phyloP scores from a whole-genome alignment of 139 green algal species.

The Tetraselmis chui region DNA sequence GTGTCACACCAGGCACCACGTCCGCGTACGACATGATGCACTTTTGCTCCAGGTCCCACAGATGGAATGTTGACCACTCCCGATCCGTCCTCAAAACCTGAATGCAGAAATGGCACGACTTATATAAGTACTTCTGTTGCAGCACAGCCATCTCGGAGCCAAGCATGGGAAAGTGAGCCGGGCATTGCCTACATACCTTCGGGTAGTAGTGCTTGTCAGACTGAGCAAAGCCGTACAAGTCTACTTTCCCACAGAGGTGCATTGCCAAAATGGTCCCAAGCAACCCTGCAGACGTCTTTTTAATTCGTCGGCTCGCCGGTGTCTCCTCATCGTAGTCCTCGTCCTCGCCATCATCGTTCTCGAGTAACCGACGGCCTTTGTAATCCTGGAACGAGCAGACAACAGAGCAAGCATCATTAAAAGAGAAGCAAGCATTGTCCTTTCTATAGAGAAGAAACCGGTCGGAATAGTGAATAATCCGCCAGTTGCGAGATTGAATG shows the following conservation, averaged over 20 bases:
- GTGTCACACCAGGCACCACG: neutral
- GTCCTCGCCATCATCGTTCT: neutral
- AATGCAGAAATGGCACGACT: too few relatives aligned
- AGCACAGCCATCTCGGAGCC: too few relatives aligned
- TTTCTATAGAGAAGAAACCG: too few relatives aligned
- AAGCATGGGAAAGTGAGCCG: too few relatives aligned
- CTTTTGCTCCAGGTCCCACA: neutral
- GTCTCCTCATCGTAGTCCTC: neutral
- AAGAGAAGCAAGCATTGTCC: too few relatives aligned
- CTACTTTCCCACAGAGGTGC: neutral
- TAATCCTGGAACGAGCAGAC: too few relatives aligned
- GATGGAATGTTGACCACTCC: neutral
- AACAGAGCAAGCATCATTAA: too few relatives aligned
- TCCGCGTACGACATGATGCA: neutral
- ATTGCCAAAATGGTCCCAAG: neutral
- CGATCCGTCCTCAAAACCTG: neutral
- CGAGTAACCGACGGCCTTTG: neutral
- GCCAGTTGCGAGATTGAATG: too few relatives aligned
- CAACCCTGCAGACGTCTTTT: neutral
- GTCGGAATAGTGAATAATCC: too few relatives aligned
- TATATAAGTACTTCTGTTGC: too few relatives aligned
- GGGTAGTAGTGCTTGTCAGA: slow-evolving; percentile 2
- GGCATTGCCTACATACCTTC: too few relatives aligned
- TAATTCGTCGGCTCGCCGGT: neutral
- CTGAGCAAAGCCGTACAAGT: slow-evolving; percentile 1